A percentile compares a stretch with the other conserved stretches of the same genome.
phyloP scores from a whole-genome alignment of 345 rosid genomes.

The Excoecaria agallocha region DNA sequence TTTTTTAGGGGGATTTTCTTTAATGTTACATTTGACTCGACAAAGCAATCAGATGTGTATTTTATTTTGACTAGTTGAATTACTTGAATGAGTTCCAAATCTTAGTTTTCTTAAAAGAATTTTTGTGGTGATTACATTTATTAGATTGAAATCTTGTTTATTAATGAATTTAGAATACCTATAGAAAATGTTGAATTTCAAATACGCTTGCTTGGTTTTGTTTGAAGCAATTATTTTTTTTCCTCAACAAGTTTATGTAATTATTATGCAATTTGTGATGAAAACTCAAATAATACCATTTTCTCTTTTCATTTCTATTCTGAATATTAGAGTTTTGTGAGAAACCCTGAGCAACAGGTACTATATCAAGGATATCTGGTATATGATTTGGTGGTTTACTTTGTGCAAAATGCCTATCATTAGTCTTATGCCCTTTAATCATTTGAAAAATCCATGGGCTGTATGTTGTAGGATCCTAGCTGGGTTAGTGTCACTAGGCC shows the following conservation, averaged over 20 bases:
- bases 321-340: background rate
- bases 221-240: background rate
- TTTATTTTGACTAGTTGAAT: background rate
- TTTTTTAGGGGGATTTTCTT: background rate
- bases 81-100: background rate
- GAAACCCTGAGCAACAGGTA: background rate
- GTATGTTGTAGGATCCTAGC: background rate
- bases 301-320: background rate
- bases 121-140: background rate
- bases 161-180: background rate
- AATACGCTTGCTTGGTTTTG: background rate
- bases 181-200: background rate
- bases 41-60: background rate
- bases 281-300: background rate
- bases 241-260: background rate
- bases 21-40: constrained; percentile 1
- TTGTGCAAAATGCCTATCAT: background rate
- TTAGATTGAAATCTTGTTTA: background rate
- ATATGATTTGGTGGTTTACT: background rate
- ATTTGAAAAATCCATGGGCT: background rate
- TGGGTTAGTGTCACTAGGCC: too few relatives aligned
- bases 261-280: background rate
- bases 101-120: background rate
- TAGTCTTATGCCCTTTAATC: background rate
- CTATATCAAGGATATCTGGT: background rate